These are phyloP conservation scores for Gentiana macrophylla DNA, from an alignment of 257 asterid genomes.

Conservation along the genomic window DNA sequence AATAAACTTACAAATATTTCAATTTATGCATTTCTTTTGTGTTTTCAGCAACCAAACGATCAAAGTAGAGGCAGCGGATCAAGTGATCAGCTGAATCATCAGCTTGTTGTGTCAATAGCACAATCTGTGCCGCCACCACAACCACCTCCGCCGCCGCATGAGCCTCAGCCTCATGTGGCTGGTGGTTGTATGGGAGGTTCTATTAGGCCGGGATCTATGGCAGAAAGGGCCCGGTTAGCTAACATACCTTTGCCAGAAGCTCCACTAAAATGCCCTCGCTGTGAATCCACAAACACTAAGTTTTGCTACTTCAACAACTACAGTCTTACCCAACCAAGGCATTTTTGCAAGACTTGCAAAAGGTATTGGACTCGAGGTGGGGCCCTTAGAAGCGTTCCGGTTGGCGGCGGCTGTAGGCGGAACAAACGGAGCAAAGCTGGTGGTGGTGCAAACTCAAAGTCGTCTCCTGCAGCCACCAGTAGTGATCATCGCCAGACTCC, in stretches of 20 bases:
- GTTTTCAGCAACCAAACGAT: conserved; percentile 38
- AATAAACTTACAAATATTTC: conserved; percentile 27
- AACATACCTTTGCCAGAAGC: conserved; percentile 76
- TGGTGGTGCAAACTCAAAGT: conserved; percentile 28
- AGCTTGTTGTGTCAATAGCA: conserved; percentile 16
- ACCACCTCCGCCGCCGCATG: conserved; percentile 21
- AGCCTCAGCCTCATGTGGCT: conserved; percentile 33
- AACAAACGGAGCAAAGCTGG: conserved; percentile 59
- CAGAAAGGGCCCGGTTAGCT: conserved; percentile 84
- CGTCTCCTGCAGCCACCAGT: conserved; percentile 27
- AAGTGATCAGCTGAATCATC: conserved; percentile 21
- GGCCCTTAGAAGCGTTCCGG: conserved; percentile 77
- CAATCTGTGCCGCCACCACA: conserved; percentile 19
- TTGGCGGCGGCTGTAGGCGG: conserved; percentile 84
- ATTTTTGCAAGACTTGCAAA: conserved; percentile 89
- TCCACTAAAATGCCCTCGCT: conserved; percentile 80
- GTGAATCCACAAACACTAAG: conserved; percentile 82
- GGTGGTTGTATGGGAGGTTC: conserved; percentile 26
- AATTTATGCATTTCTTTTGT: conserved; percentile 11
- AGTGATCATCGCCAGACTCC: conserved; percentile 35
- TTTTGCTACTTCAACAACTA: conserved; percentile 94
- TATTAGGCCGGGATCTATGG: conserved; percentile 79
- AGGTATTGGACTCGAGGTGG: conserved; percentile 95
- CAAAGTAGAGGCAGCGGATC: conserved; percentile 38
- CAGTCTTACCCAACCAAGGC: conserved; percentile 84